Evolutionary conservation across 2,329 filamentous ascomycete genomes (phyloP).

Genomic region (Akanthomyces lecanii): DNA sequence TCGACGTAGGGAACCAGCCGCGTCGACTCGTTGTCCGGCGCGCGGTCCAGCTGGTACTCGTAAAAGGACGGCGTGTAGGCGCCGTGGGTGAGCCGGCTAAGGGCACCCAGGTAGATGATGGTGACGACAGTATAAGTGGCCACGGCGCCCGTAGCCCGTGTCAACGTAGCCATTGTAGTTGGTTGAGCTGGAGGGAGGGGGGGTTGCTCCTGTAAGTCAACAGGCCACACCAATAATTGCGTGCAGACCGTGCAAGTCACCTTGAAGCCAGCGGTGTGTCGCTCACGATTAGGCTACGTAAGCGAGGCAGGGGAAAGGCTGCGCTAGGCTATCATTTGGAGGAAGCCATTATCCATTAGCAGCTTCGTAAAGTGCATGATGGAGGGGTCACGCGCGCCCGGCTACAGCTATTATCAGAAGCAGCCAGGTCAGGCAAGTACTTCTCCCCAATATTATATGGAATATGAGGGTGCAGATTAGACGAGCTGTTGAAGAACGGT

Average conservation of each 20-base stretch:
- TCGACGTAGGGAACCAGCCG: constrained; percentile 21
- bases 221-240: not conserved
- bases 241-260: not conserved
- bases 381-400: not conserved
- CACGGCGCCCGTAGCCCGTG: not conserved
- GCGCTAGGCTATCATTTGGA: not conserved
- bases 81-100: constrained; percentile 24
- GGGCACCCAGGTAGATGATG: constrained; percentile 20
- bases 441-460: no score
- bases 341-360: not conserved
- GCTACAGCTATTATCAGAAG: not conserved
- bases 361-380: not conserved
- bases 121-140: constrained; percentile 3
- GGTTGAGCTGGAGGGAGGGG: not conserved
- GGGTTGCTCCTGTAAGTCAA: not conserved
- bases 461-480: not conserved
- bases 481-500: not conserved
- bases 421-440: not conserved
- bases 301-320: not conserved
- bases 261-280: not conserved
- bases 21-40: constrained; percentile 21
- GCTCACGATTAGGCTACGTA: not conserved
- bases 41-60: constrained; percentile 24
- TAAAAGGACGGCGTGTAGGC: constrained; percentile 23
- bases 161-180: not conserved